Base-by-base conservation (phyloP, 2,329 filamentous ascomycete genomes). In the Trichoderma guizhouense region DNA sequence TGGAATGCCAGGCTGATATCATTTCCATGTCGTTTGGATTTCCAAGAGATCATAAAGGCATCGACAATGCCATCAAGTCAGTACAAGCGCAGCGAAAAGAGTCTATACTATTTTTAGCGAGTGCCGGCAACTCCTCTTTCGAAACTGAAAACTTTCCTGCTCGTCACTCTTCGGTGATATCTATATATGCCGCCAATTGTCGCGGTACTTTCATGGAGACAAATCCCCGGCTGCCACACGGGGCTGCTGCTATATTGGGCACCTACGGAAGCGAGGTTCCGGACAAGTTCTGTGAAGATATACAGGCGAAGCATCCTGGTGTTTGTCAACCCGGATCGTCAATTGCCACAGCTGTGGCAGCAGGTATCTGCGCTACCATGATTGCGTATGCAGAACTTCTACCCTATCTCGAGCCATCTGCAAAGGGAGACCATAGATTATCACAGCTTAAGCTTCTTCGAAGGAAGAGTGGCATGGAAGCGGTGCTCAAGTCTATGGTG, bases 21-120 rank as follows among this genome's bases (percentile, higher is more conserved):
- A 77, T 78, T 21, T 75, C 74, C 39, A 77, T 79, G 74, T 78
- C 77, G 1, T 78, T 79, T 55, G 76, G 74, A 1, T 73, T 77
- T 24, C 62, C 71, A 2, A 47, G 72, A 4, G 15, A 39, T 30
- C 30, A 74, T 36, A 32, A 51, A 6, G 64, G 60, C 15, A 62
- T 62, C 1, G 14, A 24, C 0, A 28, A 9, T 26, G 34, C 60
- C 0, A 62, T 62, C 14, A 36, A 9, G 0, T 5, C 5, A 14
- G 60, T 39, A 0, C 34, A 26, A n/a, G 6, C 21, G 2, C 1
- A 62, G 4, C 34, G 34, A 28, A 2, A 62, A 2, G 34, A 1
- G 5, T 24, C 60, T n/a, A 15, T 73, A 5, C 21, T 73, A 2
- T 58, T 75, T 26, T 55, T 67, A 14, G 72, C 34, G 3, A 21